Evolutionary conservation across 2,329 filamentous ascomycete species (phyloP).

Genomic region (Neopestalotiopsis clavispora): DNA sequence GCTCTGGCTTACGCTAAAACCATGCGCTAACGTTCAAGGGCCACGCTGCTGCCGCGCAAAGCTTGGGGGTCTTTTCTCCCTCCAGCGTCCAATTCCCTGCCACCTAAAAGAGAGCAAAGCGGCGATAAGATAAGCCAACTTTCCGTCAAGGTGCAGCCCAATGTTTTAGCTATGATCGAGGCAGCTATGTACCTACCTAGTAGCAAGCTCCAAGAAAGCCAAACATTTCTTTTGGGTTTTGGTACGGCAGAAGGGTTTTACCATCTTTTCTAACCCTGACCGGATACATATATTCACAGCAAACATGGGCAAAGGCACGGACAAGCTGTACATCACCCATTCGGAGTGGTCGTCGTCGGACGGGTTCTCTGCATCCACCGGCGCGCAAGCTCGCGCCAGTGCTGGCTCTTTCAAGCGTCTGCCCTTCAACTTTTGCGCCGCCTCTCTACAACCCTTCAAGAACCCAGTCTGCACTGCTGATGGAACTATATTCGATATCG

Average conservation of each 20-base stretch:
- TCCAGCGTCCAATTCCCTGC: background rate
- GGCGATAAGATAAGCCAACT: constrained; percentile 14
- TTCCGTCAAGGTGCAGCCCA: too few relatives aligned
- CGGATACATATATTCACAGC: background rate
- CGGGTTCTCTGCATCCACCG: constrained; percentile 81
- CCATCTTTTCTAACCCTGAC: background rate
- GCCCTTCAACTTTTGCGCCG: constrained; percentile 97
- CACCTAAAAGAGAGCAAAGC: constrained; percentile 2
- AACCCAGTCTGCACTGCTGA: constrained; percentile 89
- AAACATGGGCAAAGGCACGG: constrained; percentile 57
- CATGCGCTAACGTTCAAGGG: background rate
- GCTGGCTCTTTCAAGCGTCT: constrained; percentile 81
- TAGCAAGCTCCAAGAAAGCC: too few relatives aligned
- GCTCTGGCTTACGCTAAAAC: background rate
- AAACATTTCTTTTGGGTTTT: too few relatives aligned
- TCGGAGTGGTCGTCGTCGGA: constrained; percentile 96
- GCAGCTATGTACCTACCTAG: too few relatives aligned
- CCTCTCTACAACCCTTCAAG: constrained; percentile 92
- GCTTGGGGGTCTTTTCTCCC: background rate
- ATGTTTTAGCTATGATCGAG: too few relatives aligned
- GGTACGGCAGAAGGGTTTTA: background rate
- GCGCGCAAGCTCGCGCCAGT: constrained; percentile 58
- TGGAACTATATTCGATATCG: constrained; percentile 93
- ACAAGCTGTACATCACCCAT: constrained; percentile 82
- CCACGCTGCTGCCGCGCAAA: background rate